A percentile compares a stretch with the other conserved stretches of the same genome.
Evolutionary conservation across 306 rosid genomes (phyloP).

Genomic region (Rosa multiflora): DNA sequence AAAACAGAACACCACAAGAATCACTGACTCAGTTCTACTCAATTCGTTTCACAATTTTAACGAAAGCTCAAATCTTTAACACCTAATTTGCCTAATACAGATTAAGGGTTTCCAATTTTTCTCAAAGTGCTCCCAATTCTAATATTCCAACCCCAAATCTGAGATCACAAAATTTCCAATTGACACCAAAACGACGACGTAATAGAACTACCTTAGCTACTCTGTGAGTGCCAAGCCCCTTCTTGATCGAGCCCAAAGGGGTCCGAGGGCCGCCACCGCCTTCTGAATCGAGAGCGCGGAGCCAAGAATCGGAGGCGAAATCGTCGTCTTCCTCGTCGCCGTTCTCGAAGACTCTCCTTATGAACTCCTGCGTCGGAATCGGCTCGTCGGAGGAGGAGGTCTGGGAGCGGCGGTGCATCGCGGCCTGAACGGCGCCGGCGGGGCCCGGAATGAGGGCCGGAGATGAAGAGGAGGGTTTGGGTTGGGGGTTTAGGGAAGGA

Average conservation of each 20-base stretch:
- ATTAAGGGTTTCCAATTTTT: neutral
- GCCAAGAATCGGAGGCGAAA: conserved; percentile 55
- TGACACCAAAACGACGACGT: neutral
- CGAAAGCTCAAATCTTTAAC: neutral
- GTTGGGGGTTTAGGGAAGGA: conserved; percentile 11
- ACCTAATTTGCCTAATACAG: too few relatives aligned
- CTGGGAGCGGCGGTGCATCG: conserved; percentile 53
- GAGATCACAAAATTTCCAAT: neutral
- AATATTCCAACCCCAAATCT: neutral
- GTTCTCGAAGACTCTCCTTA: conserved; percentile 45
- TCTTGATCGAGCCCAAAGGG: conserved; percentile 52
- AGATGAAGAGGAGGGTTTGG: conserved; percentile 11
- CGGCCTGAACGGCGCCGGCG: conserved; percentile 73
- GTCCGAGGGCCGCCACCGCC: conserved; percentile 32
- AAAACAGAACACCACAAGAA: neutral
- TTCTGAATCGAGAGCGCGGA: conserved; percentile 44
- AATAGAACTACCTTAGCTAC: conserved; percentile 36
- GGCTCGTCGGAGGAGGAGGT: conserved; percentile 20
- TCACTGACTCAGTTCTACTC: neutral
- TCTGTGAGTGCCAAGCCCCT: conserved; percentile 31
- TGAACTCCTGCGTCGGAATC: conserved; percentile 67
- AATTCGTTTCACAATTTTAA: neutral
- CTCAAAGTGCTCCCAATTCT: neutral
- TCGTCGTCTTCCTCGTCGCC: conserved; percentile 40
- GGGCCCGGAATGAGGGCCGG: conserved; percentile 67